Percentiles rank a stretch among this genome's conserved stretches.
These are phyloP conservation scores for Auricularia auricula-judae DNA, from an alignment of 768 basidiomycete species.

Conservation along the genomic window DNA sequence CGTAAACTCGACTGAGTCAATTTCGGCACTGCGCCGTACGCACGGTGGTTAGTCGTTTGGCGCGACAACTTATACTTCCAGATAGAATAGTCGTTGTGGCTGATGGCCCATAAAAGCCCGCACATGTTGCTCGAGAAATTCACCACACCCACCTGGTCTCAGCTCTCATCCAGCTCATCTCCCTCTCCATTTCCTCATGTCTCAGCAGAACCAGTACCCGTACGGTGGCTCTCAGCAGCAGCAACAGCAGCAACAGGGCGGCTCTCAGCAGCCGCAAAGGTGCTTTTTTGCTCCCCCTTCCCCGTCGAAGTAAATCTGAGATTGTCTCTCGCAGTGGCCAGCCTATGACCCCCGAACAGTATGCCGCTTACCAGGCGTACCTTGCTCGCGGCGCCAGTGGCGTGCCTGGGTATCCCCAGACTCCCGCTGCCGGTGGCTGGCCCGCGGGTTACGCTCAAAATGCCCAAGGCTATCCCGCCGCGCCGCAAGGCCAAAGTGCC, in stretches of 20 bases:
- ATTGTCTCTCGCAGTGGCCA: neutral
- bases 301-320: neutral
- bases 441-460: neutral
- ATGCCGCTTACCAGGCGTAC: neutral
- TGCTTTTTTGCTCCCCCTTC: neutral
- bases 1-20: neutral
- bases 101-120: neutral
- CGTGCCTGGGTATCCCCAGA: neutral
- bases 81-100: neutral
- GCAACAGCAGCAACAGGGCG: neutral
- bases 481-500: neutral
- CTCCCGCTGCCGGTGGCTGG: neutral
- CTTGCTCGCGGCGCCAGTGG: neutral
- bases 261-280: neutral
- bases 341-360: neutral
- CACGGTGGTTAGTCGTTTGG: neutral
- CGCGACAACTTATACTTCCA: neutral
- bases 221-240: neutral
- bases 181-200: neutral
- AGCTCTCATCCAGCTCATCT: neutral
- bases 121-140: neutral
- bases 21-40: neutral
- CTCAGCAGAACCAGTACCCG: neutral
- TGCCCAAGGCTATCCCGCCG: neutral
- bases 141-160: neutral